Base-by-base conservation (phyloP, 306 rosid species). In the Castanea sativa region DNA sequence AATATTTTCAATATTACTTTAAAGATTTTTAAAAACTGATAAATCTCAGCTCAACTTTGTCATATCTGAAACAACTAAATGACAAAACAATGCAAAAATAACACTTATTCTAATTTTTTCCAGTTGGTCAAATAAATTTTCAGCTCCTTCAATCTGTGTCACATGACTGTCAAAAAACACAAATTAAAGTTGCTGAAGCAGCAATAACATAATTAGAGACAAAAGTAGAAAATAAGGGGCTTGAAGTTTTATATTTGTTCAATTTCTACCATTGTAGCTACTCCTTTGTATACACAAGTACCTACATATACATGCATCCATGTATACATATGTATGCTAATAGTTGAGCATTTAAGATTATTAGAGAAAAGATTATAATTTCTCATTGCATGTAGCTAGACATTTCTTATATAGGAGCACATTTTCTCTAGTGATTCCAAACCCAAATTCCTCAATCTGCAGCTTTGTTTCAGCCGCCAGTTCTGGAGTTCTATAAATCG, bases 391-490 rank as follows among this genome's bases (percentile, higher is more conserved):
- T 25, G 73, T 72, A 64, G 33, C 56, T 70, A 3, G 57, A 35
- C 58, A 56, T 71, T 57, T 60, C 41, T 49, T 35, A 25, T 72
- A 18, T 33, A 23, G 68, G 15, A 15, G 32, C 67, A 11, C 70
- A 64, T 18, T 74, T 60, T 58, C 27, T 55, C 74, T 49, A 20
- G 5, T 69, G 52, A 75, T 60, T 33, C 70, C 52, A 27, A 79
- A 58, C 57, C 53, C 16, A 70, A 69, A 53, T 64, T 63, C 76
- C 71, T 58, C 67, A 70, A 41, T 52, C 78, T 91, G 92, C 96
- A 92, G 98, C 86, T 95, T 33, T 95, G 98, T 83, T 95, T 95
- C 90, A 90, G 85, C 87, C 98, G 96, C 79, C 98, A 95, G 88
- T 89, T 92, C 71, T 92, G 98, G 99, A 92, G 93, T 83, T 92